These are phyloP conservation scores for button mushroom (Agaricus bisporus) DNA, from an alignment of 768 basidiomycete genomes.

Conservation along the genomic window DNA sequence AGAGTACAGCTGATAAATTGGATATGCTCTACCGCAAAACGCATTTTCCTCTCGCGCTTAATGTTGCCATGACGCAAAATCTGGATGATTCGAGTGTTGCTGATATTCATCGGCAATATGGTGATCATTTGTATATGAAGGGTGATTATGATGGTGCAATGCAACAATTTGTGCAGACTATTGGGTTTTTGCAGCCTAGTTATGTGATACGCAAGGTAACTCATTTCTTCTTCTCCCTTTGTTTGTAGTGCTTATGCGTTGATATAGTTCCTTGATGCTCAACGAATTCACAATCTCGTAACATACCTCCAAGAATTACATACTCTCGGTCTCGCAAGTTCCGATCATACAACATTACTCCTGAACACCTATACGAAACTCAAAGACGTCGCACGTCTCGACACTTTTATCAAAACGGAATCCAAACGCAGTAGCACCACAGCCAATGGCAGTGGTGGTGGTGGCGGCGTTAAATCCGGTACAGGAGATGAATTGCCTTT, in stretches of 20 bases:
- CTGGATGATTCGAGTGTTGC: slow-evolving; percentile 71
- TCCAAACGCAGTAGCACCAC: slow-evolving; percentile 32
- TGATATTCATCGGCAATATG: slow-evolving; percentile 86
- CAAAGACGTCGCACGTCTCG: slow-evolving; percentile 82
- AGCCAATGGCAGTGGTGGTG: background rate
- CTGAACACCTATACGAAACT: slow-evolving; percentile 98
- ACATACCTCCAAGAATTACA: slow-evolving; percentile 96
- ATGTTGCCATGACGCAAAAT: slow-evolving; percentile 73
- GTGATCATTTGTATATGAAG: slow-evolving; percentile 86
- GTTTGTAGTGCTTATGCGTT: background rate
- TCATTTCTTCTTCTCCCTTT: background rate
- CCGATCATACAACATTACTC: slow-evolving; percentile 94
- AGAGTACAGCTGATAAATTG: slow-evolving; percentile 78
- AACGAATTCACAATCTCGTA: slow-evolving; percentile 91
- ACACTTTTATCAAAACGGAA: slow-evolving; percentile 89
- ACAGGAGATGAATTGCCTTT: slow-evolving; percentile 69
- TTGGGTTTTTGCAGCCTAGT: slow-evolving; percentile 85
- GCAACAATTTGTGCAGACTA: slow-evolving; percentile 87
- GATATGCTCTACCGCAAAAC: slow-evolving; percentile 80
- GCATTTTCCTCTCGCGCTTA: slow-evolving; percentile 74
- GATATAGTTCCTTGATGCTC: slow-evolving; percentile 87
- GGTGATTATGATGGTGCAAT: slow-evolving; percentile 92
- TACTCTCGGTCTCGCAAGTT: slow-evolving; percentile 81
- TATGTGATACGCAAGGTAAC: slow-evolving; percentile 94
- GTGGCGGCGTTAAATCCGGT: background rate